A percentile compares a stretch with the other conserved stretches of the same genome.
Conservation (phyloP, 768 basidiomycete species). For the Amanita phalloides region DNA sequence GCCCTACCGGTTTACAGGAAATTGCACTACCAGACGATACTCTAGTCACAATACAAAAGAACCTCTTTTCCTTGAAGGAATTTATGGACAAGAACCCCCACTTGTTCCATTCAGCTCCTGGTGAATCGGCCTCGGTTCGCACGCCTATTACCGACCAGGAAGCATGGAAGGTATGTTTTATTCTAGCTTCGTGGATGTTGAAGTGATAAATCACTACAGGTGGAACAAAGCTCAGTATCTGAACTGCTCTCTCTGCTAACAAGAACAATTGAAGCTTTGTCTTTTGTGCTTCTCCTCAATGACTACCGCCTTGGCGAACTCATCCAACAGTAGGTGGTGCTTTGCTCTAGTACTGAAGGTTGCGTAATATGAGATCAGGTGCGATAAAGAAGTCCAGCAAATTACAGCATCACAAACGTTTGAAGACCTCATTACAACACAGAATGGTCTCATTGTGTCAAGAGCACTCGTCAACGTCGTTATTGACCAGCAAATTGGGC, state of each 20-base stretch:
- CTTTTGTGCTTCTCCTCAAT: slow-evolving; percentile 83
- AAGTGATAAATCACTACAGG: slow-evolving; percentile 28
- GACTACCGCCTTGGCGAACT: slow-evolving; percentile 87
- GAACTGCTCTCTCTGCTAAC: slow-evolving; percentile 65
- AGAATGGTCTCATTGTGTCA: slow-evolving; percentile 81
- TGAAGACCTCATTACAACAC: slow-evolving; percentile 76
- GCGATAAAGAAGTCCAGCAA: slow-evolving; percentile 62
- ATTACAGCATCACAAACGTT: slow-evolving; percentile 65
- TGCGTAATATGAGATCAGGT: slow-evolving; percentile 31
- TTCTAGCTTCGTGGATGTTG: not conserved
- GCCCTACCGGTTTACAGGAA: slow-evolving; percentile 32
- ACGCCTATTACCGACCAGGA: slow-evolving; percentile 64
- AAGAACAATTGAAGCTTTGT: slow-evolving; percentile 88
- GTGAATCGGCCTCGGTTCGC: slow-evolving; percentile 50
- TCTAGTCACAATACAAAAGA: slow-evolving; percentile 67
- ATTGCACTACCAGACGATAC: slow-evolving; percentile 51
- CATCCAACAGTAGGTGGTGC: slow-evolving; percentile 54
- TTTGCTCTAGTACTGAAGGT: not conserved
- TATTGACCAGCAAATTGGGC: slow-evolving; percentile 96
- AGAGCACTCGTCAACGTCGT: slow-evolving; percentile 87
- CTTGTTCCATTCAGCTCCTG: slow-evolving; percentile 74
- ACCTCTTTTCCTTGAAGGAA: slow-evolving; percentile 65
- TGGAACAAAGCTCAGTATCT: slow-evolving; percentile 74
- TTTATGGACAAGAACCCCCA: slow-evolving; percentile 77
- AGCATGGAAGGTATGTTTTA: slow-evolving; percentile 66